A percentile compares a stretch with the other conserved stretches of the same genome.
These are phyloP conservation scores for Xylaria sp. DNA, from an alignment of 2,329 filamentous ascomycete genomes.

Conservation along the genomic window DNA sequence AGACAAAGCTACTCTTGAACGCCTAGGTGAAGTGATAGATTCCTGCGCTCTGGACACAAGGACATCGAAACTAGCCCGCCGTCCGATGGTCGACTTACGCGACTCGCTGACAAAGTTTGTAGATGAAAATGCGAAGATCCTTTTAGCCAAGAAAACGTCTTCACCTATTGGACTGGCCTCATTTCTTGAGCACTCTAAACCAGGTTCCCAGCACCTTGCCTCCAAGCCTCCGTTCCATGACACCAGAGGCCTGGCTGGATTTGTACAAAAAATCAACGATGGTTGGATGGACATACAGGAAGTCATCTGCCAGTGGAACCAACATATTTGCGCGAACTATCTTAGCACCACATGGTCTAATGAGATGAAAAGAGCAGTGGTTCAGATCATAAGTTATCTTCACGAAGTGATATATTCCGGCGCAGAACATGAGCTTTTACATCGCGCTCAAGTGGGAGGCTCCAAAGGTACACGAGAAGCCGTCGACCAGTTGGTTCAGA, in stretches of 20 bases:
- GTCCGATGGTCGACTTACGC: constrained; percentile 56
- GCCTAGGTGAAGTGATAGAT: constrained; percentile 57
- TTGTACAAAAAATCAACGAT: constrained; percentile 55
- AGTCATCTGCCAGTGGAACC: constrained; percentile 64
- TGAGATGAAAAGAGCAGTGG: constrained; percentile 59
- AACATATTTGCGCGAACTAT: constrained; percentile 57
- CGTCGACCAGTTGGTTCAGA: constrained; percentile 57
- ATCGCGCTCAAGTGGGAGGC: constrained; percentile 27
- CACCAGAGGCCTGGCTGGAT: constrained; percentile 56
- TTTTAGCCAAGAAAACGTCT: constrained; percentile 60
- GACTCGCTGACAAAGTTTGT: constrained; percentile 56
- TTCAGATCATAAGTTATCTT: constrained; percentile 60
- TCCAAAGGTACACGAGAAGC: constrained; percentile 34
- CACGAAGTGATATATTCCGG: constrained; percentile 59
- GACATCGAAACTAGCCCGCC: constrained; percentile 52
- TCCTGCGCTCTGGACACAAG: constrained; percentile 59
- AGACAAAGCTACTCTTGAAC: constrained; percentile 52
- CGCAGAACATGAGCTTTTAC: constrained; percentile 50
- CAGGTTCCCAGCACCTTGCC: constrained; percentile 56
- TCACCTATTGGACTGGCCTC: constrained; percentile 61
- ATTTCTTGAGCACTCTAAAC: constrained; percentile 68
- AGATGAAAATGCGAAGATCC: constrained; percentile 58
- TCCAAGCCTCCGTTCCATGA: constrained; percentile 59
- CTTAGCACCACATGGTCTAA: constrained; percentile 62
- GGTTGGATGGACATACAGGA: constrained; percentile 62